A percentile compares a stretch with the other conserved stretches of the same genome.
Conservation (phyloP, 257 asterid species). For the Solanum sparsipilum region DNA sequence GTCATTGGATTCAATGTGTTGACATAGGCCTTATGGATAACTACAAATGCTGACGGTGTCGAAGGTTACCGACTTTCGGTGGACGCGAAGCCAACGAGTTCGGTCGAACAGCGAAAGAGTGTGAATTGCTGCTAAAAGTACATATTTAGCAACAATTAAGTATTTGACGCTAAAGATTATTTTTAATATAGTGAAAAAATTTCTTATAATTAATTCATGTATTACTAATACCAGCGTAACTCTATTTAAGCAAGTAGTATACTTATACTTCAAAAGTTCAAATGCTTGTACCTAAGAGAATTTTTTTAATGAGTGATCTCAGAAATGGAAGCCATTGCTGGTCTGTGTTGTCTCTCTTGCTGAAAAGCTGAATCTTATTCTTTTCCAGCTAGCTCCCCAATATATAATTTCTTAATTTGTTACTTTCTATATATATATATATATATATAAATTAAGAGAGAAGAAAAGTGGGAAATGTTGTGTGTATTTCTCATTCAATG, state of each 20-base stretch:
- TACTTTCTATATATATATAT: not conserved
- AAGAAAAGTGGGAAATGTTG: not conserved
- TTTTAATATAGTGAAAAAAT: not conserved
- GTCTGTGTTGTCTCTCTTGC: slow-evolving; percentile 15
- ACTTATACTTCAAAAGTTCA: not conserved
- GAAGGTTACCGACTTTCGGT: no score
- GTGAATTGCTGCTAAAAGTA: not conserved
- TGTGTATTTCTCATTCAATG: not conserved
- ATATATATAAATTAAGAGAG: not conserved
- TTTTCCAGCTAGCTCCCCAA: slow-evolving; percentile 13
- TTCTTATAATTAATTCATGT: not conserved
- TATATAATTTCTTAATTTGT: not conserved
- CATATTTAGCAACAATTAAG: not conserved
- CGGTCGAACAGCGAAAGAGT: no score
- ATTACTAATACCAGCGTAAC: not conserved
- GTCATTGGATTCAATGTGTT: no score
- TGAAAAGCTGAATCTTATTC: slow-evolving; percentile 27
- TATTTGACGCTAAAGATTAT: not conserved
- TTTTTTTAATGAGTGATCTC: not conserved
- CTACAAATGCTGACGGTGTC: not conserved
- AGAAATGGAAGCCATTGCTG: slow-evolving; percentile 11
- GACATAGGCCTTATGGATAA: no score
- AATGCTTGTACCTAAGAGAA: not conserved
- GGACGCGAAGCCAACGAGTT: no score
- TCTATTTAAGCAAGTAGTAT: not conserved